phyloP scores from a whole-genome alignment of 2,329 filamentous ascomycete genomes.

The Xylaria sp. region DNA sequence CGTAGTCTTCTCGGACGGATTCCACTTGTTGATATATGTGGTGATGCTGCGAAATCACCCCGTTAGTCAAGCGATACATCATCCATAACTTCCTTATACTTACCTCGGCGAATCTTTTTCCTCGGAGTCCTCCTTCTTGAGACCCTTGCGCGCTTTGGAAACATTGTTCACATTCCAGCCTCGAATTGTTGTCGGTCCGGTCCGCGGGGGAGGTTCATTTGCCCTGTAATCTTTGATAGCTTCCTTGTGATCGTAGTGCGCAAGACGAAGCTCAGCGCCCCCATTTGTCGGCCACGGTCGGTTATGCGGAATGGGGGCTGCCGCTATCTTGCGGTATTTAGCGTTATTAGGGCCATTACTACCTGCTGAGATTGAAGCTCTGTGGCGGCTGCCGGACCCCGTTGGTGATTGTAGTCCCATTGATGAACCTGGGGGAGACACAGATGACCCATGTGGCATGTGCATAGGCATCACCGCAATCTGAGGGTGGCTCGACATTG shows the following conservation, averaged over 20 bases:
- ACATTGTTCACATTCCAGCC: constrained; percentile 60
- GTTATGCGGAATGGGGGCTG: constrained; percentile 60
- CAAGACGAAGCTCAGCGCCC: constrained; percentile 60
- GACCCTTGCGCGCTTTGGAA: constrained; percentile 41
- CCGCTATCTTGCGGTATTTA: constrained; percentile 64
- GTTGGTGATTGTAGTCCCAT: constrained; percentile 38
- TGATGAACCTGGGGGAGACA: constrained; percentile 35
- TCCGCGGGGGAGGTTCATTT: constrained; percentile 60
- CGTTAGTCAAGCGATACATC: constrained; percentile 17
- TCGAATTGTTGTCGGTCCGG: constrained; percentile 61
- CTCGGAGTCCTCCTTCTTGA: constrained; percentile 40
- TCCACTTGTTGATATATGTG: constrained; percentile 40
- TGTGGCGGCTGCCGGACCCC: constrained; percentile 38
- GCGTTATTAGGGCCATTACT: constrained; percentile 33
- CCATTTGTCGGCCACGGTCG: constrained; percentile 53
- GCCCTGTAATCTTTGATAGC: constrained; percentile 64
- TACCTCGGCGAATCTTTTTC: constrained; percentile 42
- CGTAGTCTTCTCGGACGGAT: constrained; percentile 34
- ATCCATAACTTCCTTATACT: constrained; percentile 14
- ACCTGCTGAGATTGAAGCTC: constrained; percentile 42
- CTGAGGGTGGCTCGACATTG: constrained; percentile 33
- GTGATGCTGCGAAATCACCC: constrained; percentile 32
- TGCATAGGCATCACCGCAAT: constrained; percentile 31
- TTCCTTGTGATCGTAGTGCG: constrained; percentile 59
- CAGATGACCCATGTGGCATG: constrained; percentile 35